Base-by-base conservation (phyloP, 2,329 filamentous ascomycete species). In the Paraphaeosphaeria sporulosa region DNA sequence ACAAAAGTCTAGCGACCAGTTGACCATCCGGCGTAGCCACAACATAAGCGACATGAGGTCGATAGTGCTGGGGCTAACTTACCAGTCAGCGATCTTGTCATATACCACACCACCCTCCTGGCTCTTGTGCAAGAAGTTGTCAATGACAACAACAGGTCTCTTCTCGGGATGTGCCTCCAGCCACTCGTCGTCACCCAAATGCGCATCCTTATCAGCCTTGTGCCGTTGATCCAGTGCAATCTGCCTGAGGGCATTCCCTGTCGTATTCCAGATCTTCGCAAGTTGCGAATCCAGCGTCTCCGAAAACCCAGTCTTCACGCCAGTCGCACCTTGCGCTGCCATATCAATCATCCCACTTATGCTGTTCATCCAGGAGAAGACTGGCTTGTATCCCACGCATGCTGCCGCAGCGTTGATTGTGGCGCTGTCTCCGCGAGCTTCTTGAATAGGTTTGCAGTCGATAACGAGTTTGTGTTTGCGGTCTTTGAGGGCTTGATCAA, bases 331-430 rank as follows among this genome's bases (percentile, higher is more conserved):
- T 76, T 97, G 94, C 1, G 95, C 92, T 23, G 94, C 95, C 40
- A 98, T 86, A 69, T 98, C 95, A 64, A 97, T 84, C 79, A 97
- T 87, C 75, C 93, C 96, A 78, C 92, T 96, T 66, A 98, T 87
- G 71, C 89, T 97, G 78, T 98, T 97, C 80, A 96, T 91, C 92
- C 94, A 98, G 0, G 92, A 96, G 76, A 99, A 99, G 0, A 99
- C 88, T 0, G 95, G 95, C 9, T 91, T 85, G 74, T 97, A 98
- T 9, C 95, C 94, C 51, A 98, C 94, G 64, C 94, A 88, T 1
- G 83, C 81, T 0, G 94, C 95, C 6, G 95, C 89, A 43, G 90
- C 89, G 61, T 87, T 87, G 70, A 99, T 97, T 0, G 92, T 97
- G 2, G 89, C 87, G 8, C 89, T 89, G 72, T 99, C 95, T 5